These are phyloP conservation scores for Acanthamoeba healyi DNA, from an alignment of 208 protist species.

Conservation along the genomic window DNA sequence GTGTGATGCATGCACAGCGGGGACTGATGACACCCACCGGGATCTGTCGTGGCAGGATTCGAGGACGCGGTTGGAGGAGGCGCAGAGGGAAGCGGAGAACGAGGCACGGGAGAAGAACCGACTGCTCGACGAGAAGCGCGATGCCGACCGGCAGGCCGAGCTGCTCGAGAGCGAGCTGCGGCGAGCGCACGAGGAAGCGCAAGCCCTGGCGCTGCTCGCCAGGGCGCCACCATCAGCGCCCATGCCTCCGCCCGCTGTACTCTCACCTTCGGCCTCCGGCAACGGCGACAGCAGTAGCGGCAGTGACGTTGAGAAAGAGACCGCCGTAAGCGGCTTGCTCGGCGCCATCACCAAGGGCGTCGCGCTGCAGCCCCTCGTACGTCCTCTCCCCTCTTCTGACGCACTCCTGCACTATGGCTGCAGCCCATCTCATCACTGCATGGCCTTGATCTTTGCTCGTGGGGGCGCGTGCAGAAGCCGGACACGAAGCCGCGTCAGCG, in stretches of 20 bases:
- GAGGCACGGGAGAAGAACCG: neutral
- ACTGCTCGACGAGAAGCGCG: conserved; percentile 2
- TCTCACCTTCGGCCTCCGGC: neutral
- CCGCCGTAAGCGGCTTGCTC: neutral
- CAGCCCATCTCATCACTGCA: neutral
- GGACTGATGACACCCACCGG: no score
- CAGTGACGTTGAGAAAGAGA: neutral
- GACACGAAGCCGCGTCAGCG: neutral
- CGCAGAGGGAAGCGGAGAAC: neutral
- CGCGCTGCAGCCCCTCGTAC: neutral
- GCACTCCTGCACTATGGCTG: neutral
- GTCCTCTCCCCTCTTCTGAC: neutral
- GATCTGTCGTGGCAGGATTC: neutral
- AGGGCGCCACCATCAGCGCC: neutral
- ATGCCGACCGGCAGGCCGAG: neutral
- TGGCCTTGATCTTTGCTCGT: neutral
- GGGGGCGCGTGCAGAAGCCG: neutral
- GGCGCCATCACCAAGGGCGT: neutral
- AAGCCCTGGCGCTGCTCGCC: neutral
- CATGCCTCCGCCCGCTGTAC: neutral
- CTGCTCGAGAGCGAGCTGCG: neutral
- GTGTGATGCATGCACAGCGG: no score
- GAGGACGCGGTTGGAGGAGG: neutral
- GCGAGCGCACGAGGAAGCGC: neutral
- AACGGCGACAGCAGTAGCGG: neutral